Evolutionary conservation across 306 rosid species (phyloP).

Genomic region (Prunus mume): DNA sequence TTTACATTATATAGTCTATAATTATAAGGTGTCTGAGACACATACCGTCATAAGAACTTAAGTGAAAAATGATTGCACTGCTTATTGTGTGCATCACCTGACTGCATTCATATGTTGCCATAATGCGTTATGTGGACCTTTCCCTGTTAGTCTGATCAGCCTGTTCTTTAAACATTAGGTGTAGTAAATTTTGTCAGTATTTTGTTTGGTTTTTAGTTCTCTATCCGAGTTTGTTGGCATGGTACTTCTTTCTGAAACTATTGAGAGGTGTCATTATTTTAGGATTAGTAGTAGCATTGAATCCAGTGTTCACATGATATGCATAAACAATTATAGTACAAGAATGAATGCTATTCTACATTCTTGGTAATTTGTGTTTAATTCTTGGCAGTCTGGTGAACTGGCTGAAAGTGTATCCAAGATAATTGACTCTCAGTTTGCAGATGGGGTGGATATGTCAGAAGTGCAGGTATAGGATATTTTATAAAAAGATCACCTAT

Average conservation of each 20-base stretch:
- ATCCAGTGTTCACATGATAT: background rate
- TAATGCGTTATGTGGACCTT: background rate
- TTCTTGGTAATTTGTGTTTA: slow-evolving; percentile 29
- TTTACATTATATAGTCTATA: background rate
- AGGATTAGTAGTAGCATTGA: background rate
- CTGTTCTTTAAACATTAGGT: background rate
- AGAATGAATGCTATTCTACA: slow-evolving; percentile 19
- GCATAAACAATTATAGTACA: slow-evolving; percentile 29
- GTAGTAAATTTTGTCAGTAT: background rate
- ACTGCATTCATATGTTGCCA: background rate
- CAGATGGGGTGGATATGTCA: slow-evolving; percentile 86
- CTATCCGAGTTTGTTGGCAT: background rate
- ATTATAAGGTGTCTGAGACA: background rate
- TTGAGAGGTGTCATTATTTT: background rate
- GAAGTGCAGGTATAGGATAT: slow-evolving; percentile 81
- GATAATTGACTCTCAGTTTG: slow-evolving; percentile 74
- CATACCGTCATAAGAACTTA: background rate
- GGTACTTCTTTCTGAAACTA: background rate
- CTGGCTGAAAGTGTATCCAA: slow-evolving; percentile 92
- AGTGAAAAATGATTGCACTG: background rate
- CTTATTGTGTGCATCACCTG: background rate
- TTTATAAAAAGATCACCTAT: slow-evolving; percentile 6
- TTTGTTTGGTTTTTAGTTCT: slow-evolving; percentile 5
- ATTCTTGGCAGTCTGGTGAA: slow-evolving; percentile 77
- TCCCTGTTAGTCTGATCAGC: background rate